phyloP scores from a whole-genome alignment of 306 rosid species.

The Trichosanthes truncata region DNA sequence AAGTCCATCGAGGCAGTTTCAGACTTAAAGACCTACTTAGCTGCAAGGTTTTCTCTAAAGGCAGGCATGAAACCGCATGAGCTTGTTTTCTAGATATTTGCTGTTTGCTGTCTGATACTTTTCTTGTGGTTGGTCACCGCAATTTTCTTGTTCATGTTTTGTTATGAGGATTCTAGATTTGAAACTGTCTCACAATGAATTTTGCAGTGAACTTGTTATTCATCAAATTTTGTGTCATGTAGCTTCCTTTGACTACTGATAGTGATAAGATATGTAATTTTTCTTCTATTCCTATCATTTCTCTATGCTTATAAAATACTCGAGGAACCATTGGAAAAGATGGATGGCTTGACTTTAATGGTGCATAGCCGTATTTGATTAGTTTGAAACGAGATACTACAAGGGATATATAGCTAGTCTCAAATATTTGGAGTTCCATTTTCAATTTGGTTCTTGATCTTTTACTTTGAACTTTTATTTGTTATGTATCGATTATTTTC shows the following conservation, averaged over 20 bases:
- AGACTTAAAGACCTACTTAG: slow-evolving; percentile 62
- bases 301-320: not conserved
- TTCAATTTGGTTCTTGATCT: not conserved
- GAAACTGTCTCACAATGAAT: not conserved
- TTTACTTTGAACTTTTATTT: too few relatives aligned
- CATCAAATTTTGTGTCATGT: not conserved
- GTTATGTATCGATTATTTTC: too few relatives aligned
- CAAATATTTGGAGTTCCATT: not conserved
- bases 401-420: not conserved
- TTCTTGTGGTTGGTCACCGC: not conserved
- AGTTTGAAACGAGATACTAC: not conserved
- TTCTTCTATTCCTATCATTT: not conserved
- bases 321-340: not conserved
- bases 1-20: slow-evolving; percentile 56
- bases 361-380: not conserved
- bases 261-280: not conserved
- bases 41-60: slow-evolving; percentile 67
- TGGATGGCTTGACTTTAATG: not conserved
- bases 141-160: not conserved
- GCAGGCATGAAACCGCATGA: slow-evolving; percentile 80
- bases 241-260: not conserved
- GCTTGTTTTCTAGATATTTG: slow-evolving; percentile 41
- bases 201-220: not conserved
- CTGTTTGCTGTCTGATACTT: not conserved
- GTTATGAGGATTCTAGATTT: not conserved